Percentiles rank a stretch among this genome's conserved stretches.
Conservation (phyloP, 768 basidiomycete species). For the Guyanaporus albipodus region DNA sequence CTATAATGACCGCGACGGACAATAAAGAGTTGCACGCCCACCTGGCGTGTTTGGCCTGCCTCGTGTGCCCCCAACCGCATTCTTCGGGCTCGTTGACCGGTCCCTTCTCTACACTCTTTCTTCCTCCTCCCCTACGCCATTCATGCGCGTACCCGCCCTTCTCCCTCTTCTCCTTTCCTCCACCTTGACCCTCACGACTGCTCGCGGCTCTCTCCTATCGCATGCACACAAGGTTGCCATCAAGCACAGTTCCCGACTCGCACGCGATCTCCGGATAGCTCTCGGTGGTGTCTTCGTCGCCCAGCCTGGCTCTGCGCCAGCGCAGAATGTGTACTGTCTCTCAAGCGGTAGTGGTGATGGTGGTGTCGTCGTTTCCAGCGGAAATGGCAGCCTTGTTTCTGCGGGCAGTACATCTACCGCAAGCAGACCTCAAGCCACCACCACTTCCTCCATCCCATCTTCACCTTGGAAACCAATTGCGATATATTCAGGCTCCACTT, state of each 20-base stretch:
- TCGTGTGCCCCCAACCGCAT: slow-evolving; percentile 19
- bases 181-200: slow-evolving; percentile 20
- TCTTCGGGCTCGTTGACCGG: slow-evolving; percentile 23
- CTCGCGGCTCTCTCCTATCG: slow-evolving; percentile 33
- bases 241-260: slow-evolving; percentile 56
- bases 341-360: slow-evolving; percentile 13
- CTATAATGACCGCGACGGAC: too few species aligned
- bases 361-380: slow-evolving; percentile 18
- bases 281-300: slow-evolving; percentile 52
- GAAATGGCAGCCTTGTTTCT: slow-evolving; percentile 20
- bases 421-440: slow-evolving; percentile 15
- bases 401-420: slow-evolving; percentile 24
- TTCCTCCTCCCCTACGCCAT: not conserved
- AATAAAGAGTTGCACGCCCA: too few species aligned
- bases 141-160: slow-evolving; percentile 28
- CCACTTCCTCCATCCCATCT: slow-evolving; percentile 26
- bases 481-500: slow-evolving; percentile 59
- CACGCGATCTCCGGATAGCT: slow-evolving; percentile 65
- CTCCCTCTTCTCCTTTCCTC: slow-evolving; percentile 28
- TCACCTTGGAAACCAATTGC: slow-evolving; percentile 60
- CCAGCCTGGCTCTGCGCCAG: slow-evolving; percentile 31
- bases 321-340: slow-evolving; percentile 37
- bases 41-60: too few species aligned
- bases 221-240: slow-evolving; percentile 52
- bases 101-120: slow-evolving; percentile 13